Percentiles rank a stretch among this genome's conserved stretches.
Conservation (phyloP, 495 filamentous ascomycete species). For the Pyrenula aspistea region DNA sequence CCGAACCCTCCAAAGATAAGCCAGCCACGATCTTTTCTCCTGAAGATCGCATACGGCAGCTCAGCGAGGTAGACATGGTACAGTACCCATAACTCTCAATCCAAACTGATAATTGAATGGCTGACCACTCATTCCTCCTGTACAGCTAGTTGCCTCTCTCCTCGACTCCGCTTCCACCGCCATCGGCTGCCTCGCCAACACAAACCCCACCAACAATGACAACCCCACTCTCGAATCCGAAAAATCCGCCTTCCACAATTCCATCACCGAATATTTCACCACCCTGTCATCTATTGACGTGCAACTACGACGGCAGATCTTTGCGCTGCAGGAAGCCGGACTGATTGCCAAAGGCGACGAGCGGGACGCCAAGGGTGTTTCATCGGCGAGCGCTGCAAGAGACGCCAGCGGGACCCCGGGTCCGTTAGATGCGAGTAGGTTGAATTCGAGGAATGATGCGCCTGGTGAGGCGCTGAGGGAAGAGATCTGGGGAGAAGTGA, state of each 20-base stretch:
- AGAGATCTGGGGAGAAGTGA: slow-evolving; percentile 60
- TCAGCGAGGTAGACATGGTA: neutral
- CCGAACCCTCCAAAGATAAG: neutral
- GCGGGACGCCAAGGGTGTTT: slow-evolving; percentile 7
- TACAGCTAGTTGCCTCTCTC: neutral
- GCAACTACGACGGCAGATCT: slow-evolving; percentile 62
- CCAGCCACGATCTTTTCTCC: neutral
- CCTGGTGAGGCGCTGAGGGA: slow-evolving; percentile 68
- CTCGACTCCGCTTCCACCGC: neutral
- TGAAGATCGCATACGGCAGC: neutral
- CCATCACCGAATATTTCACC: slow-evolving; percentile 55
- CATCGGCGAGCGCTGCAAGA: slow-evolving; percentile 14
- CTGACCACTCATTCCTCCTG: no score
- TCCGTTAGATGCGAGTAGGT: slow-evolving; percentile 63
- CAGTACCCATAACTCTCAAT: neutral
- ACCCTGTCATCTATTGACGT: slow-evolving; percentile 59
- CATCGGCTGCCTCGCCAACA: neutral
- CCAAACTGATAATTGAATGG: no score
- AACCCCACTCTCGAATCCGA: slow-evolving; percentile 27
- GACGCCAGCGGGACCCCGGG: slow-evolving; percentile 14
- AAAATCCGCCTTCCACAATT: slow-evolving; percentile 45
- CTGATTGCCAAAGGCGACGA: slow-evolving; percentile 40
- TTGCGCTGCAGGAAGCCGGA: slow-evolving; percentile 64
- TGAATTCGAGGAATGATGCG: slow-evolving; percentile 70
- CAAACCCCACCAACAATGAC: neutral